Evolutionary conservation across 805 yeast genomes (phyloP), one percentile per base, ranked within the genome.

Genomic region (Alloascoidea hylecoeti): DNA sequence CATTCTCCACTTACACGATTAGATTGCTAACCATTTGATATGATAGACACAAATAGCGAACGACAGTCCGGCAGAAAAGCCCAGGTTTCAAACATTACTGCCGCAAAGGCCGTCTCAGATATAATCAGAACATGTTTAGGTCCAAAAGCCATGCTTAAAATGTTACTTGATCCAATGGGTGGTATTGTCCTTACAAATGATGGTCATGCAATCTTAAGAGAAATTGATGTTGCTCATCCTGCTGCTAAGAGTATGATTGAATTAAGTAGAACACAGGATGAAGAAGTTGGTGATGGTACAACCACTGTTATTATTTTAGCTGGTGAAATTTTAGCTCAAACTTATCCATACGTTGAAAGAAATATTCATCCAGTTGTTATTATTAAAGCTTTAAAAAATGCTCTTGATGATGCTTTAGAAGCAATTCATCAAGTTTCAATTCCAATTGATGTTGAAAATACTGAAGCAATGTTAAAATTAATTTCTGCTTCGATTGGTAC

Each of bases 181-280:
- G 98, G 98, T 19, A 82, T 92, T 47, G 96, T 89, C 13, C 68
- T 92, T 46, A 92, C 99, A 41, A 92, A 92, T 60, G 99, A 92
- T 58, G 99, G 99, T 12, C 98, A 92, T 60, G 98, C 99, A 14
- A 92, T 92, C 48, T 66, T 92, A 49, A 75, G 99, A 54, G 99
- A 92, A 57, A 92, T 92, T 48, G 97, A 89, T 55, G 94, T 82
- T 40, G 86, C 96, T 3, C 98, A 92, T 57, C 98, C 99, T 6
- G 99, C 98, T 3, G 99, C 99, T 35, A 92, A 92, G 62, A 81
- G 95, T 19, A 92, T 92, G 97, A 82, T 92, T 53, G 98, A 92
- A 62, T 72, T 92, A 47, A 77, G 92, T 51, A 75, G 98, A 63
- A 88, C 98, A 4, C 96, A 89, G 64, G 98, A 89, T 56, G 98